Conservation (phyloP, 2,329 filamentous ascomycete species). For the Acarospora socialis region DNA sequence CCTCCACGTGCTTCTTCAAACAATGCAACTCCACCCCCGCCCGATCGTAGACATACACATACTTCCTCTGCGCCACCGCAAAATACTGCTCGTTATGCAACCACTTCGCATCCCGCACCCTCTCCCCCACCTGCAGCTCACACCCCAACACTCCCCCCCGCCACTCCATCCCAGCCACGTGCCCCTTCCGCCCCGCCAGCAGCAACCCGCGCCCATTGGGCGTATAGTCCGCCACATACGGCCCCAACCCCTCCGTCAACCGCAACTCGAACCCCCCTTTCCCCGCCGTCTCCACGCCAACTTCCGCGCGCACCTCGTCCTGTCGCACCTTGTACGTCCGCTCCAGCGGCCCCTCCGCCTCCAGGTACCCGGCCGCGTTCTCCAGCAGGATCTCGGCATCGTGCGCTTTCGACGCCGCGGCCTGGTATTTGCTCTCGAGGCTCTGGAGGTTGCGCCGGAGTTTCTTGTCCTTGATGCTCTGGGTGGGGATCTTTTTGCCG, state of each 20-base stretch:
- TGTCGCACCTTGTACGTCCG: slow-evolving; percentile 86
- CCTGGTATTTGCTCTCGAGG: slow-evolving; percentile 70
- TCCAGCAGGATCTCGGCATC: slow-evolving; percentile 92
- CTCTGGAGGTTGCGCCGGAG: slow-evolving; percentile 63
- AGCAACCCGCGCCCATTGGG: slow-evolving; percentile 77
- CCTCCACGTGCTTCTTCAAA: slow-evolving; percentile 77
- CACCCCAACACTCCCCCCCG: slow-evolving; percentile 78
- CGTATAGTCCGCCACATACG: slow-evolving; percentile 80
- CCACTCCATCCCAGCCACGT: slow-evolving; percentile 96
- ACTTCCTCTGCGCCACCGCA: slow-evolving; percentile 89
- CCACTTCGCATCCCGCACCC: slow-evolving; percentile 77
- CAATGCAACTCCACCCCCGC: slow-evolving; percentile 87
- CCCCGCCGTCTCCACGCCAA: slow-evolving; percentile 73
- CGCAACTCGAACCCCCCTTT: slow-evolving; percentile 84
- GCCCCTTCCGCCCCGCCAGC: slow-evolving; percentile 78
- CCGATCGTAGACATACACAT: slow-evolving; percentile 90
- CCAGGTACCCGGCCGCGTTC: slow-evolving; percentile 70
- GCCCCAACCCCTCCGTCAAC: slow-evolving; percentile 65
- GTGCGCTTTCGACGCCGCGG: slow-evolving; percentile 70
- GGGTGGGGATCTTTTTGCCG: slow-evolving; percentile 59
- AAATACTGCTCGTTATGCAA: slow-evolving; percentile 89
- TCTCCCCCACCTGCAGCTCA: slow-evolving; percentile 83
- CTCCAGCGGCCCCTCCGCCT: slow-evolving; percentile 78
- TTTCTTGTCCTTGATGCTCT: slow-evolving; percentile 76
- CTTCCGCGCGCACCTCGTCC: slow-evolving; percentile 61